Evolutionary conservation across 1,284 basidiomycete genomes (phyloP).

Genomic region (Sporisorium sorghi): DNA sequence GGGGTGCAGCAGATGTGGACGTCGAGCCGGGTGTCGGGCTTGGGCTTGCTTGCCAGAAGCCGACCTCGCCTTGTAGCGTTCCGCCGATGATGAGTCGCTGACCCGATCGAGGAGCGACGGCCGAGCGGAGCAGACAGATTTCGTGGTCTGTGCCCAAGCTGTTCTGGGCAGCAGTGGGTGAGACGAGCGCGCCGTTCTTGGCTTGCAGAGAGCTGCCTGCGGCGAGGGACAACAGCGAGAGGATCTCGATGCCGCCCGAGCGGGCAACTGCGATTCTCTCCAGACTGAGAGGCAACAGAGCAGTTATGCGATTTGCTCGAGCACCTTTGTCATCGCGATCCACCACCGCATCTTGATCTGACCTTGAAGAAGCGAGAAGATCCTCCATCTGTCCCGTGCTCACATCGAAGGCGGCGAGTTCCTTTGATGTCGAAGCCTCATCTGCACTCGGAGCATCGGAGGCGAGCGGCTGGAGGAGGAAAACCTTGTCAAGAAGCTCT

Average conservation of each 20-base stretch:
- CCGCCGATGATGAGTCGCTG: constrained; percentile 50
- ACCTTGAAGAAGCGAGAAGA: constrained; percentile 10
- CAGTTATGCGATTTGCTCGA: constrained; percentile 17
- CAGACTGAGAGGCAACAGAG: constrained; percentile 41
- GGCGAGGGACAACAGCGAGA: constrained; percentile 22
- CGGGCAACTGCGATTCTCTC: constrained; percentile 37
- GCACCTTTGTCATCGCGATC: not conserved
- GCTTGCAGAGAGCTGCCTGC: not conserved
- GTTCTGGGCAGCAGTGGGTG: not conserved
- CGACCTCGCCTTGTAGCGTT: constrained; percentile 56
- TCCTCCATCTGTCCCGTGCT: constrained; percentile 9
- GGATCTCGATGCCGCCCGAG: constrained; percentile 18
- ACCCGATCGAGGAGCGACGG: constrained; percentile 38
- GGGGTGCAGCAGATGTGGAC: constrained; percentile 68
- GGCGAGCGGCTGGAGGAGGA: constrained; percentile 17
- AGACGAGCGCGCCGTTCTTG: not conserved
- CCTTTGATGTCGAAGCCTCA: not conserved
- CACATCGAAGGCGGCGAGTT: constrained; percentile 26
- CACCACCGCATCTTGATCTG: not conserved
- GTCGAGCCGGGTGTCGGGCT: not conserved
- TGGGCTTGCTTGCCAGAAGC: constrained; percentile 67
- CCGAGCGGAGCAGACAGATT: constrained; percentile 42
- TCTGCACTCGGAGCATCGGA: not conserved
- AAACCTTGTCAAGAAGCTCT: constrained; percentile 24
- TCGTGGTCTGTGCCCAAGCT: constrained; percentile 23